phyloP scores from a whole-genome alignment of 2,329 filamentous ascomycete genomes.

The Ceratocystis diversiconidia region DNA sequence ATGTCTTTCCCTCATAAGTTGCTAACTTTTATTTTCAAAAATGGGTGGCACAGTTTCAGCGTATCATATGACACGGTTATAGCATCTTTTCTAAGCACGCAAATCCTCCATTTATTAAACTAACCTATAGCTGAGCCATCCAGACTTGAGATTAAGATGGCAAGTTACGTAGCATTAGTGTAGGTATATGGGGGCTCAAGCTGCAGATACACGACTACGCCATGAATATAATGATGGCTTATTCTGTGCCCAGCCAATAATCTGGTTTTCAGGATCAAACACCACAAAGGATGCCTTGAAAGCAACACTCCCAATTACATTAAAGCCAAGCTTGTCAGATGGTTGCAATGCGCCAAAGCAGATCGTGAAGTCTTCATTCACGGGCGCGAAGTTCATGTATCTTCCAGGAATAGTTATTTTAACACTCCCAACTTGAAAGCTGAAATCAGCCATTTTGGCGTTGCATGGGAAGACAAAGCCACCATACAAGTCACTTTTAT shows the following conservation, averaged over 20 bases:
- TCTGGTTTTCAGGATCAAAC: constrained; percentile 40
- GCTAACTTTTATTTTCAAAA: too few species aligned
- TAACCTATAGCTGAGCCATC: too few species aligned
- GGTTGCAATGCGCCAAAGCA: constrained; percentile 56
- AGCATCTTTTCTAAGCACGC: too few species aligned
- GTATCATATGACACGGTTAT: too few species aligned
- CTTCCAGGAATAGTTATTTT: constrained; percentile 41
- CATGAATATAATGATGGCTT: too few species aligned
- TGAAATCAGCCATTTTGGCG: constrained; percentile 32
- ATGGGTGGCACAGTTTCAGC: too few species aligned
- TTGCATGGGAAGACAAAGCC: constrained; percentile 37
- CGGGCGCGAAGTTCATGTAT: constrained; percentile 38
- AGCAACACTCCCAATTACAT: constrained; percentile 50
- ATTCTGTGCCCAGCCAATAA: constrained; percentile 13
- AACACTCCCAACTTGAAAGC: constrained; percentile 44
- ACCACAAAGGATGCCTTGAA: constrained; percentile 48
- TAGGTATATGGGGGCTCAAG: too few species aligned
- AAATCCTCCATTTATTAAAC: too few species aligned
- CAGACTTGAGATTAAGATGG: too few species aligned
- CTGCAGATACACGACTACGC: too few species aligned
- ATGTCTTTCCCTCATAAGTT: too few species aligned
- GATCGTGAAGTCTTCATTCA: constrained; percentile 32
- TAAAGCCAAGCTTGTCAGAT: constrained; percentile 31
- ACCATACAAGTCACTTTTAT: constrained; percentile 28
- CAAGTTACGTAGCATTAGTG: too few species aligned